phyloP scores from a whole-genome alignment of 805 yeast genomes.

The Barnettozyma populi region DNA sequence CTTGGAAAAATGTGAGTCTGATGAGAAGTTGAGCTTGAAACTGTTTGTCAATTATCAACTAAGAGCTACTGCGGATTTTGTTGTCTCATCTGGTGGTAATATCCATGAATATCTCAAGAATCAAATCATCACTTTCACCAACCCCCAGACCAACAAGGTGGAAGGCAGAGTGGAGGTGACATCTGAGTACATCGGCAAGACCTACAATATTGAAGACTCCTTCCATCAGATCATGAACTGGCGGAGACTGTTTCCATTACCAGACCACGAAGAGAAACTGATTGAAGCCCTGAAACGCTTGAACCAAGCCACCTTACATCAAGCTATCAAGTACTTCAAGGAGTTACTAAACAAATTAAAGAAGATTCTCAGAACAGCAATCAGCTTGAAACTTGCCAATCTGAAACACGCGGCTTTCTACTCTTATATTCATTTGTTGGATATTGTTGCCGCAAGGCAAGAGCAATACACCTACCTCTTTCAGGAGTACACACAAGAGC shows the following conservation, averaged over 20 bases:
- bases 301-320: constrained; percentile 47
- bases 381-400: constrained; percentile 14
- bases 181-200: constrained; percentile 64
- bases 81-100: constrained; percentile 41
- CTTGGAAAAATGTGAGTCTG: constrained; percentile 40
- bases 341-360: constrained; percentile 40
- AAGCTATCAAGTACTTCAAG: constrained; percentile 57
- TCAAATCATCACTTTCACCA: constrained; percentile 39
- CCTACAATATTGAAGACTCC: constrained; percentile 52
- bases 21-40: constrained; percentile 50
- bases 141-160: constrained; percentile 32
- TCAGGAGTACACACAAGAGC: constrained; percentile 38
- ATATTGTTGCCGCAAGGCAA: constrained; percentile 58
- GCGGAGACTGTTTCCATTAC: constrained; percentile 34
- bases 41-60: constrained; percentile 60
- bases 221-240: constrained; percentile 51
- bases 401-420: constrained; percentile 40
- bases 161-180: constrained; percentile 47
- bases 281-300: constrained; percentile 43
- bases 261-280: constrained; percentile 40
- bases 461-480: constrained; percentile 56
- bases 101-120: constrained; percentile 44
- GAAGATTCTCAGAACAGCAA: constrained; percentile 29
- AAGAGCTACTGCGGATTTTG: constrained; percentile 53
- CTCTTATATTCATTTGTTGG: constrained; percentile 55